Evolutionary conservation across 2,329 filamentous ascomycete genomes (phyloP), one percentile per base, ranked within the genome.

Genomic region (Beauveria asiatica): DNA sequence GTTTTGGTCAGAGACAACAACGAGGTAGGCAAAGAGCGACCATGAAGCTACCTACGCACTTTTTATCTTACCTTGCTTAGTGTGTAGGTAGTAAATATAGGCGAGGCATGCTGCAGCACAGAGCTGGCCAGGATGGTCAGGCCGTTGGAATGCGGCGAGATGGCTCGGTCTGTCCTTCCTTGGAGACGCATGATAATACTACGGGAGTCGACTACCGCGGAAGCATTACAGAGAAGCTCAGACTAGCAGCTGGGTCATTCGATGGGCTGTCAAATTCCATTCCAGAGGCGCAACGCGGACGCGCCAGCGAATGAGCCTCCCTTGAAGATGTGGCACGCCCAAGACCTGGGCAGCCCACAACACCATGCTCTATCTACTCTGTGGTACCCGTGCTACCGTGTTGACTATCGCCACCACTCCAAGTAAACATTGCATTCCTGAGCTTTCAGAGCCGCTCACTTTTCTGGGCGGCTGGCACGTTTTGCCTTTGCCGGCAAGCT

Each of bases 71-170:
- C 11, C 33, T 37, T 37, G 11, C 33, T 37, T 37, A 2, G n/a
- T 39, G 37, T n/a, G 30, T 39, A 16, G 49, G n/a, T n/a, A n/a
- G n/a, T n/a, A n/a, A n/a, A n/a, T 5, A 16, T 51, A 51, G 46
- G 57, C 56, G 49, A 59, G 57, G 57, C 49, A 59, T 59, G 57
- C 49, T 42, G 19, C 37, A 37, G 45, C n/a, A 46, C 23, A 23
- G 56, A 42, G 46, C 27, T 52, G 49, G 39, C 27, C 27, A 53
- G 23, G 46, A 30, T 58, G 46, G 11, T n/a, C 25, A 33, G 51
- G 39, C 56, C 57, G 58, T 63, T 70, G 69, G 69, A 70, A 70
- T 70, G 69, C 64, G 66, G 63, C 63, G 56, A 61, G 56, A 68
- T 65, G 65, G 60, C 25, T 42, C 16, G 41, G n/a, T 60, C 60